phyloP scores from a whole-genome alignment of 495 filamentous ascomycete species.

The Eremomyces bilateralis region DNA sequence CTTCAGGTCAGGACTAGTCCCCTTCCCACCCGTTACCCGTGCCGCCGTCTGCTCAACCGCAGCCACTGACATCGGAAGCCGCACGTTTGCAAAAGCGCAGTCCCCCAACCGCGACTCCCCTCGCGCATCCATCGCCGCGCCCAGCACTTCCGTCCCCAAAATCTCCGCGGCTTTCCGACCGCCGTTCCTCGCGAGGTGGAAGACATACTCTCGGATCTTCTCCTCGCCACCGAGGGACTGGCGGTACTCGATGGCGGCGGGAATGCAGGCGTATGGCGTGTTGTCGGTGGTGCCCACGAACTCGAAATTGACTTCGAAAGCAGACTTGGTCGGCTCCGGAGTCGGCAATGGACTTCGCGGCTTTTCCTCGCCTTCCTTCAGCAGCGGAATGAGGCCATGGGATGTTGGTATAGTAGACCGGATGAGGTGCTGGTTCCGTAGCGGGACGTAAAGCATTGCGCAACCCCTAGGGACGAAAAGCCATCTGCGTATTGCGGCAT shows the following conservation, averaged over 20 bases:
- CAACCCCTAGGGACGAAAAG: constrained; percentile 62
- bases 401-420: constrained; percentile 55
- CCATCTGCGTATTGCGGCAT: constrained; percentile 33
- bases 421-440: constrained; percentile 48
- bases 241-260: constrained; percentile 47
- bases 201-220: constrained; percentile 35
- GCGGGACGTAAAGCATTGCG: constrained; percentile 59
- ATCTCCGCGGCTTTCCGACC: constrained; percentile 30
- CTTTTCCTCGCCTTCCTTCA: constrained; percentile 26
- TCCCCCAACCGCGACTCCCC: constrained; percentile 20
- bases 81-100: constrained; percentile 45
- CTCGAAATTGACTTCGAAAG: constrained; percentile 51
- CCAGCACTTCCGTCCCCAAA: constrained; percentile 48
- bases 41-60: constrained; percentile 6
- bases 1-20: neutral
- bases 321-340: constrained; percentile 23
- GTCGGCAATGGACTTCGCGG: constrained; percentile 37
- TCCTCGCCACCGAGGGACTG: constrained; percentile 51
- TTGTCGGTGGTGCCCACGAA: constrained; percentile 59
- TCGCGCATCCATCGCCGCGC: no score
- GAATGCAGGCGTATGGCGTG: constrained; percentile 45
- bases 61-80: constrained; percentile 37
- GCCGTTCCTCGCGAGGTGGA: constrained; percentile 33
- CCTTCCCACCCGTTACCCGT: constrained; percentile 8
- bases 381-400: constrained; percentile 28